phyloP scores from a whole-genome alignment of 2,329 filamentous ascomycete genomes.

The Aplosporella prunicola region DNA sequence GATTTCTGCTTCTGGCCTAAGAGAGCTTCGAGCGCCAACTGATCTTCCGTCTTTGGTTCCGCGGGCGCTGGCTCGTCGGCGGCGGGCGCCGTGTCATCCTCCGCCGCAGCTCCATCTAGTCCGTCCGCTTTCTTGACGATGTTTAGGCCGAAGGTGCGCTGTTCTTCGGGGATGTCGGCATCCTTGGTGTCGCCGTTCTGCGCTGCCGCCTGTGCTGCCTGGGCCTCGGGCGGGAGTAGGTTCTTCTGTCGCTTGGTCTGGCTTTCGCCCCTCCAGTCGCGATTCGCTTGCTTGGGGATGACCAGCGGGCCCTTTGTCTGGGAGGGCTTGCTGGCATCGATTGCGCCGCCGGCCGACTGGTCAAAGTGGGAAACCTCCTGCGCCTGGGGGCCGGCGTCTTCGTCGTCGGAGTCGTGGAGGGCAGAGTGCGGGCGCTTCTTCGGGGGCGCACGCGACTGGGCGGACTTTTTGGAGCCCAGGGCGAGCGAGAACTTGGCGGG shows the following conservation, averaged over 20 bases:
- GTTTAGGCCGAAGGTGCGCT: slow-evolving; percentile 45
- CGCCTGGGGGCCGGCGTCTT: slow-evolving; percentile 37
- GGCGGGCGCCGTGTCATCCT: slow-evolving; percentile 17
- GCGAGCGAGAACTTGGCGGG: slow-evolving; percentile 8
- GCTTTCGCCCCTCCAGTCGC: slow-evolving; percentile 52
- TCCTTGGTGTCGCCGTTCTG: slow-evolving; percentile 20
- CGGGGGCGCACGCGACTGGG: slow-evolving; percentile 12
- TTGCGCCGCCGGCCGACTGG: slow-evolving; percentile 39
- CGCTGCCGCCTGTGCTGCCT: slow-evolving; percentile 30
- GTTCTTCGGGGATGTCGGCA: slow-evolving; percentile 37
- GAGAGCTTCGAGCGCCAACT: slow-evolving; percentile 42
- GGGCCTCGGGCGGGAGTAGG: slow-evolving; percentile 45
- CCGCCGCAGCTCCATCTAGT: slow-evolving; percentile 14
- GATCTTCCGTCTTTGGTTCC: slow-evolving; percentile 44
- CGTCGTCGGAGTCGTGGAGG: slow-evolving; percentile 47
- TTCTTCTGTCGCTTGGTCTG: slow-evolving; percentile 42
- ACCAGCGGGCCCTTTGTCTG: slow-evolving; percentile 41
- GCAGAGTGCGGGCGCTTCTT: slow-evolving; percentile 34
- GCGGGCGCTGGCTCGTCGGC: slow-evolving; percentile 15
- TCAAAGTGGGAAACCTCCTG: slow-evolving; percentile 49
- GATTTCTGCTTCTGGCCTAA: slow-evolving; percentile 30
- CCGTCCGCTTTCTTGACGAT: slow-evolving; percentile 30
- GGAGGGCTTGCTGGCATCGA: slow-evolving; percentile 23
- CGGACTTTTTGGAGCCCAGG: slow-evolving; percentile 8
- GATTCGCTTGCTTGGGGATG: slow-evolving; percentile 50